phyloP scores from a whole-genome alignment of 2,329 filamentous ascomycete species.

The Colletotrichum sidae region DNA sequence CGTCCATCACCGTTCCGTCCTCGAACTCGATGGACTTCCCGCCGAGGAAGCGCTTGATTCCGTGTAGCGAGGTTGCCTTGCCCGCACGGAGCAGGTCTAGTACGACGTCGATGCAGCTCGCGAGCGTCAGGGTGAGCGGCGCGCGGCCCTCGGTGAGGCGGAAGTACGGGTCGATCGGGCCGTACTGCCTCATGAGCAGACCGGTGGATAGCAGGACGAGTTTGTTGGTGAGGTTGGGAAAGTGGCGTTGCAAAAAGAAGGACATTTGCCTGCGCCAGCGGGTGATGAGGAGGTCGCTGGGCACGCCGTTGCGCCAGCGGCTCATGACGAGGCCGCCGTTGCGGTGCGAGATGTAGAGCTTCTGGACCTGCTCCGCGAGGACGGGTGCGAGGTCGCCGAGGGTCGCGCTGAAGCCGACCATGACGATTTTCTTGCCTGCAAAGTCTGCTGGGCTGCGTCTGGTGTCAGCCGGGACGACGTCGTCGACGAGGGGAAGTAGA shows the following conservation, averaged over 20 bases:
- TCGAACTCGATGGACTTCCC: conserved; percentile 41
- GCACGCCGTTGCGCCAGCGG: conserved; percentile 46
- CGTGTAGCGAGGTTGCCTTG: conserved; percentile 43
- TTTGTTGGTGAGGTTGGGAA: conserved; percentile 19
- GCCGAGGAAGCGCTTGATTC: conserved; percentile 42
- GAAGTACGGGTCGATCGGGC: conserved; percentile 46
- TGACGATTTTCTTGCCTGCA: conserved; percentile 54
- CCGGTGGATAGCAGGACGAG: conserved; percentile 31
- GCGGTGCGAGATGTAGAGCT: conserved; percentile 56
- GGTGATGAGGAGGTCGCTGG: conserved; percentile 49
- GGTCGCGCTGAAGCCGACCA: conserved; percentile 57
- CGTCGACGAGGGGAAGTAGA: background rate
- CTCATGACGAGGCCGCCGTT: conserved; percentile 51
- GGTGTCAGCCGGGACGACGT: background rate
- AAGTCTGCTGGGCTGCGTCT: conserved; percentile 46
- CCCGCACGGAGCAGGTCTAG: conserved; percentile 43
- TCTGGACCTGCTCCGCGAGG: conserved; percentile 48
- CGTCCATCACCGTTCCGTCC: conserved; percentile 42
- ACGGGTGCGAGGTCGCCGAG: conserved; percentile 49
- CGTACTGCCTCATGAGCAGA: conserved; percentile 29
- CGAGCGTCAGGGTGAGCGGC: conserved; percentile 38
- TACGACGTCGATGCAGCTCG: conserved; percentile 43
- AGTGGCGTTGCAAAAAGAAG: conserved; percentile 43
- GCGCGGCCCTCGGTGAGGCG: conserved; percentile 38
- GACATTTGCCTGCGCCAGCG: conserved; percentile 46